A percentile compares a stretch with the other conserved stretches of the same genome.
Evolutionary conservation across 495 filamentous ascomycete genomes (phyloP).

Genomic region (Haplographium delicatum): DNA sequence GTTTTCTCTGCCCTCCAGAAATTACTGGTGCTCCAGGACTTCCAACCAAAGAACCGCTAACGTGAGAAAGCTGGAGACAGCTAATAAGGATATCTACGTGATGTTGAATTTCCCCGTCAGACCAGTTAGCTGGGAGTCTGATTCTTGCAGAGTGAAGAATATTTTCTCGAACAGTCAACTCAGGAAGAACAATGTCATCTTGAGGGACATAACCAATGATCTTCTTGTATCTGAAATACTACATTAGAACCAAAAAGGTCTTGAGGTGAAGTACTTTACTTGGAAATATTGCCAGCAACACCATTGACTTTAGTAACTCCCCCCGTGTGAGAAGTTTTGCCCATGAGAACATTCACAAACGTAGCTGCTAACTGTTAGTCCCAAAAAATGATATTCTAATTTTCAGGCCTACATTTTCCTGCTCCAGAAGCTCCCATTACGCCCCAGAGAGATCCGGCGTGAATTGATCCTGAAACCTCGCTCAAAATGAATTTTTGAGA

Average conservation of each 20-base stretch:
- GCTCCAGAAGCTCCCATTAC: conserved; percentile 64
- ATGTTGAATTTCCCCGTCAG: conserved; percentile 53
- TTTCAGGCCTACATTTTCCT: conserved; percentile 59
- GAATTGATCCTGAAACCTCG: conserved; percentile 45
- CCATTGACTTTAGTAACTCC: conserved; percentile 44
- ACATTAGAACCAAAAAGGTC: not conserved
- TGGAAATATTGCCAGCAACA: conserved; percentile 34
- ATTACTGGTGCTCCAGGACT: conserved; percentile 66
- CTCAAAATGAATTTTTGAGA: conserved; percentile 39
- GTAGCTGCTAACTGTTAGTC: conserved; percentile 25
- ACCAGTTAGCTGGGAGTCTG: conserved; percentile 61
- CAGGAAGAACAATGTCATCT: conserved; percentile 65
- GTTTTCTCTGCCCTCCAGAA: conserved; percentile 80
- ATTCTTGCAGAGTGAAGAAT: conserved; percentile 61
- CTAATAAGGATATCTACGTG: conserved; percentile 62
- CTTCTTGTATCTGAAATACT: conserved; percentile 39
- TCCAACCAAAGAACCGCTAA: conserved; percentile 65
- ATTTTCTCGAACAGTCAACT: conserved; percentile 66
- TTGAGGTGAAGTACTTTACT: conserved; percentile 6
- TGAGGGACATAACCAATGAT: conserved; percentile 55
- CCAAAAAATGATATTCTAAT: too few species aligned
- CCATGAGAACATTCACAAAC: conserved; percentile 51
- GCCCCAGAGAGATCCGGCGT: conserved; percentile 31
- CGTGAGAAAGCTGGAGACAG: conserved; percentile 70
- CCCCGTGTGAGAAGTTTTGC: conserved; percentile 38